These are phyloP conservation scores for Alternaria sp. DNA, from an alignment of 2,329 filamentous ascomycete genomes.

Conservation along the genomic window DNA sequence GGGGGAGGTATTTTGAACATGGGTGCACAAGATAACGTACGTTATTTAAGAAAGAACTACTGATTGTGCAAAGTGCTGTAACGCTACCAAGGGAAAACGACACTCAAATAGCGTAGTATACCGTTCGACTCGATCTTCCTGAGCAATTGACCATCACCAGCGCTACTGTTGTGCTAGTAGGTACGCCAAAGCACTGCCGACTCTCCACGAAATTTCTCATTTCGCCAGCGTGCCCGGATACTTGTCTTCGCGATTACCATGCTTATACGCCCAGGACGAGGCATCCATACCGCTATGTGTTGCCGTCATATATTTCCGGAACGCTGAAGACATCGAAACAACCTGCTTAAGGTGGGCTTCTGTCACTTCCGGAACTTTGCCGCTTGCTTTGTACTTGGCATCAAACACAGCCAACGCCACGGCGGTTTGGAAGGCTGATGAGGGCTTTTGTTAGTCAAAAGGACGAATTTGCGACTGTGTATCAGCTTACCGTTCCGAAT, in stretches of 20 bases:
- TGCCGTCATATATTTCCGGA: slow-evolving; percentile 19
- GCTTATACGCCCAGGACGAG: slow-evolving; percentile 6
- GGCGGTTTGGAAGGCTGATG: too few relatives aligned
- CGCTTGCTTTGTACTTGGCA: background rate
- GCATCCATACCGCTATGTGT: slow-evolving; percentile 9
- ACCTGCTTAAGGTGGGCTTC: slow-evolving; percentile 19
- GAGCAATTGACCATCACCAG: background rate
- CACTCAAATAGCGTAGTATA: background rate
- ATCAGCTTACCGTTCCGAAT: background rate
- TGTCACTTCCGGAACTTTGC: background rate
- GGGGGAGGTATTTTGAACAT: background rate
- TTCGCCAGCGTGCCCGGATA: background rate
- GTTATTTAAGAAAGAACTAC: background rate
- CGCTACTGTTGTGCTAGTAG: too few relatives aligned
- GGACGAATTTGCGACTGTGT: background rate
- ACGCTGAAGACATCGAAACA: slow-evolving; percentile 19
- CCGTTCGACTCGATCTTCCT: background rate
- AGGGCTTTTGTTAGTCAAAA: too few relatives aligned
- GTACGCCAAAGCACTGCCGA: background rate
- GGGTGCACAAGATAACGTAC: background rate
- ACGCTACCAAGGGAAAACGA: background rate
- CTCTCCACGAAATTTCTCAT: background rate
- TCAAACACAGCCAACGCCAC: too few relatives aligned
- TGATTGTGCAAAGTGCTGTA: background rate
- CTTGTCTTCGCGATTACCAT: slow-evolving; percentile 14